Conservation (phyloP, 129 eudicot species). For the Chrysanthemum seticuspe region DNA sequence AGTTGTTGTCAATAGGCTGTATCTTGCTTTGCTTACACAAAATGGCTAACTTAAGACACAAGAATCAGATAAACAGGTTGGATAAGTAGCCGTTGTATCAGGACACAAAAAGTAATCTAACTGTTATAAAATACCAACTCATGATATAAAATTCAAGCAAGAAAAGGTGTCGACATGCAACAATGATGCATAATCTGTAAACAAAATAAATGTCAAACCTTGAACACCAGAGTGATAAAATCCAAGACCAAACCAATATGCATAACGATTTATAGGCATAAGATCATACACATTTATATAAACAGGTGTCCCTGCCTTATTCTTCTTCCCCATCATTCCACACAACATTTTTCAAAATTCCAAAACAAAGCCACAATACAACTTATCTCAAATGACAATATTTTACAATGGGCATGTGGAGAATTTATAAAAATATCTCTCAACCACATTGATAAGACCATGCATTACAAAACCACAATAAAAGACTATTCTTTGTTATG, state of each 20-base stretch:
- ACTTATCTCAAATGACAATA: slow-evolving; percentile 7
- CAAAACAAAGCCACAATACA: slow-evolving; percentile 12
- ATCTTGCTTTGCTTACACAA: no score
- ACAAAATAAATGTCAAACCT: slow-evolving; percentile 47
- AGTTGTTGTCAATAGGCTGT: no score
- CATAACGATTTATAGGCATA: slow-evolving; percentile 74
- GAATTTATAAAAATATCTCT: slow-evolving; percentile 5
- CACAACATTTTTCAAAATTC: slow-evolving; percentile 50
- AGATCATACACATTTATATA: slow-evolving; percentile 84
- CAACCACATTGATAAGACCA: neutral
- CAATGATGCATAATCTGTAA: neutral
- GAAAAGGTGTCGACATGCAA: neutral
- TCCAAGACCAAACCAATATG: slow-evolving; percentile 87
- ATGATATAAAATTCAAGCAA: no score
- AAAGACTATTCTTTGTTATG: slow-evolving; percentile 5
- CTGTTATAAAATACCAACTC: neutral
- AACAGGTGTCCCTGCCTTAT: slow-evolving; percentile 72
- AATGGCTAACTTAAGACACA: slow-evolving; percentile 1
- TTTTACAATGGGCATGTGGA: neutral
- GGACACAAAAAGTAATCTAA: no score
- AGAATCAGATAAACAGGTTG: neutral
- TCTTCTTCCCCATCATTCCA: slow-evolving; percentile 55
- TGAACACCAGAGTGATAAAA: slow-evolving; percentile 88
- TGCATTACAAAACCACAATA: slow-evolving; percentile 35
- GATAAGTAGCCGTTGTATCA: no score